A percentile compares a stretch with the other conserved stretches of the same genome.
phyloP scores from a whole-genome alignment of 805 yeast species.

The Kluyveromyces starmeri region DNA sequence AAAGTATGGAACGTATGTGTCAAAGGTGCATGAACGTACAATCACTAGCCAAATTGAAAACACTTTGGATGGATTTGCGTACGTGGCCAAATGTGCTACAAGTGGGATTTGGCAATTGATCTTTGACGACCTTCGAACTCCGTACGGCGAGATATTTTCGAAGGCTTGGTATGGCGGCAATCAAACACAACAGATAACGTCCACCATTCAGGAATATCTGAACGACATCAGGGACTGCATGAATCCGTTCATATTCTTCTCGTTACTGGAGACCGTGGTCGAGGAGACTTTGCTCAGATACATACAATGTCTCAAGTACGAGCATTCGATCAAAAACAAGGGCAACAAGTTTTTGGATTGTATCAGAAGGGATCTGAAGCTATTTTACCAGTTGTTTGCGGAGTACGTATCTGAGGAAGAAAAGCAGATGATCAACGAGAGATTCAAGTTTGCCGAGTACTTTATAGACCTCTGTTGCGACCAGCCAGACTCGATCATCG shows the following conservation, averaged over 20 bases:
- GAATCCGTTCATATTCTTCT: constrained; percentile 45
- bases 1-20: constrained; percentile 54
- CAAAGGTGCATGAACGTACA: constrained; percentile 50
- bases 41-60: constrained; percentile 51
- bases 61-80: constrained; percentile 73
- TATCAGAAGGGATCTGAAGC: constrained; percentile 52
- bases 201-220: constrained; percentile 68
- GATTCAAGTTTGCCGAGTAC: constrained; percentile 52
- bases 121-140: constrained; percentile 59
- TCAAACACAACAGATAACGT: constrained; percentile 53
- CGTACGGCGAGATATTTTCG: constrained; percentile 53
- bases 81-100: constrained; percentile 59
- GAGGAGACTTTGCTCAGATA: constrained; percentile 45
- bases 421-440: constrained; percentile 34
- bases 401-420: constrained; percentile 33
- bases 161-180: constrained; percentile 59
- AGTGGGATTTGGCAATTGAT: constrained; percentile 49
- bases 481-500: constrained; percentile 39
- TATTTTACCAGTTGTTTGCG: constrained; percentile 45
- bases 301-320: constrained; percentile 37
- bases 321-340: constrained; percentile 35
- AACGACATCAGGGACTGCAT: constrained; percentile 49
- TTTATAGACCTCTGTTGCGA: constrained; percentile 48
- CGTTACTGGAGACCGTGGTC: constrained; percentile 43
- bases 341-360: constrained; percentile 39